A percentile compares a stretch with the other conserved stretches of the same genome.
These are phyloP conservation scores for Hypomyces rosellus DNA, from an alignment of 2,329 filamentous ascomycete genomes.

Conservation along the genomic window DNA sequence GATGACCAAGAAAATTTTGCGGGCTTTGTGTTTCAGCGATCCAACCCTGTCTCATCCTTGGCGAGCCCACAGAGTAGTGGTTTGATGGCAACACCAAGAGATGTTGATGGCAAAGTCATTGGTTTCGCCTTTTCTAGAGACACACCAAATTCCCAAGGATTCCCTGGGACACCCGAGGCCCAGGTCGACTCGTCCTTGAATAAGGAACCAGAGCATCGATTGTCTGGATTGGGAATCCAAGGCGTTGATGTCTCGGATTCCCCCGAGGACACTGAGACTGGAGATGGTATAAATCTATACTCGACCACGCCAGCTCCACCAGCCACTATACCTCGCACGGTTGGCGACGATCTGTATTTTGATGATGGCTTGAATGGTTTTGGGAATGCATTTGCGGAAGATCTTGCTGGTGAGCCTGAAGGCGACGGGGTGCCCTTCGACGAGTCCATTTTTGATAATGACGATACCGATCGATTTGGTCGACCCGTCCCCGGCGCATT, in stretches of 20 bases:
- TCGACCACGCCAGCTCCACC: constrained; percentile 10
- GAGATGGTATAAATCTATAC: not conserved
- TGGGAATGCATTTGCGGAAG: constrained; percentile 40
- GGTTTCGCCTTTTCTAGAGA: constrained; percentile 50
- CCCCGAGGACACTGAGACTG: not conserved
- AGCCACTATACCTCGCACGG: constrained; percentile 7
- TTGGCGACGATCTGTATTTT: constrained; percentile 60
- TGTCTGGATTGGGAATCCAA: constrained; percentile 40
- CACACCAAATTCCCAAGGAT: constrained; percentile 23
- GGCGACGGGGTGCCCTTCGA: constrained; percentile 57
- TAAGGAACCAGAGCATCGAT: constrained; percentile 11
- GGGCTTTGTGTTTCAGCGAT: constrained; percentile 52
- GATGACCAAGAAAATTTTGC: constrained; percentile 56
- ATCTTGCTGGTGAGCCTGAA: constrained; percentile 33
- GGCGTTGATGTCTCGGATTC: constrained; percentile 21
- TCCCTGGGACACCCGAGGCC: constrained; percentile 9
- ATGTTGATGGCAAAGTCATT: constrained; percentile 46
- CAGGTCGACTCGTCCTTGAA: not conserved
- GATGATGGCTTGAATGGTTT: constrained; percentile 55
- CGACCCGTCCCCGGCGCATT: constrained; percentile 54
- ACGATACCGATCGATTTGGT: constrained; percentile 58
- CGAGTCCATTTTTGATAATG: constrained; percentile 65
- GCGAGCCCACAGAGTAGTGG: constrained; percentile 44
- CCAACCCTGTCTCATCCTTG: constrained; percentile 44
- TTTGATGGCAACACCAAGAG: constrained; percentile 47